A percentile compares a stretch with the other conserved stretches of the same genome.
phyloP scores from a whole-genome alignment of 257 asterid genomes.

The Thymus mandschuricus region DNA sequence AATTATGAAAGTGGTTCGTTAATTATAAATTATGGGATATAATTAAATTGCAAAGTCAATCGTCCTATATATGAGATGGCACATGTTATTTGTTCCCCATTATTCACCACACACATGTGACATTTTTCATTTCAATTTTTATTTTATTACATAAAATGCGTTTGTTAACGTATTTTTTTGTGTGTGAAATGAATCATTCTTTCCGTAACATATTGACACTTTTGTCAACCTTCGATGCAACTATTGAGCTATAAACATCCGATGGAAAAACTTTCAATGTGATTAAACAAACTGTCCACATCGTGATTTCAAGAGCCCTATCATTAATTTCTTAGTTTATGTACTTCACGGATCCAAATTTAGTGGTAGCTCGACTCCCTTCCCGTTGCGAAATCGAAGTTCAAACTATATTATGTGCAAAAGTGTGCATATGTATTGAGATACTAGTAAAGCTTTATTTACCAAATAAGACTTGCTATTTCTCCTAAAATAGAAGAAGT shows the following conservation, averaged over 20 bases:
- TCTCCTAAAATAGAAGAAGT: slow-evolving; percentile 2
- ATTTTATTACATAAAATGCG: background rate
- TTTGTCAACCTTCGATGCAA: no score
- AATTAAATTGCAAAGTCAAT: slow-evolving; percentile 32
- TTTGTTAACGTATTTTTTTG: background rate
- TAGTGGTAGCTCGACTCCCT: no score
- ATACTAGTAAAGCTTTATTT: background rate
- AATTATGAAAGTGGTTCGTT: slow-evolving; percentile 28
- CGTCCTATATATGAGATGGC: slow-evolving; percentile 41
- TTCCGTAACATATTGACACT: no score
- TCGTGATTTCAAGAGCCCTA: no score
- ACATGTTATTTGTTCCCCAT: slow-evolving; percentile 40
- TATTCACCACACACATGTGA: background rate
- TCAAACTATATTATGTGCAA: no score
- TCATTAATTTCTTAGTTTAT: no score
- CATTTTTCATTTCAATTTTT: background rate
- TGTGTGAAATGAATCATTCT: no score
- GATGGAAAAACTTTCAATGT: no score
- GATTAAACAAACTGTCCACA: no score
- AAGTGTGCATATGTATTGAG: background rate
- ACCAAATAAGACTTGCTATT: background rate
- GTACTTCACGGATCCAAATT: no score
- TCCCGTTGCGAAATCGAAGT: no score
- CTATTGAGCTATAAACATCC: no score
- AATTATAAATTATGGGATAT: background rate